These are phyloP conservation scores for Phaeosphaeriaceae sp. DNA, from an alignment of 2,329 filamentous ascomycete genomes.

Conservation along the genomic window DNA sequence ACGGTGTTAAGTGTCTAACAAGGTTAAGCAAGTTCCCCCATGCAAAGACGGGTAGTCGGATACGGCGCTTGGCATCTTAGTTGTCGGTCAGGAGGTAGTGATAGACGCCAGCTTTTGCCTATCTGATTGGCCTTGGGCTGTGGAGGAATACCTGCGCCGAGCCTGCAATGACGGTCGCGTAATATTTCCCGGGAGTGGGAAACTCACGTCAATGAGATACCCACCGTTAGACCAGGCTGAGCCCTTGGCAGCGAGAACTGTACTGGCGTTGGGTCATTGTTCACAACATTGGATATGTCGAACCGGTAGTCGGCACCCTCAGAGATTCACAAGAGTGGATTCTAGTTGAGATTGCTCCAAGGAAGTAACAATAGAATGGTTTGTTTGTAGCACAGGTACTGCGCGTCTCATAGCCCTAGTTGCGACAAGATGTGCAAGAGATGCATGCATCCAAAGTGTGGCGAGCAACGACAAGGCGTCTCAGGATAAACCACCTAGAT, in stretches of 20 bases:
- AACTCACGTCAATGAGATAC: slow-evolving; percentile 20
- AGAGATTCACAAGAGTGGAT: background rate
- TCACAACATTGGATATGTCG: background rate
- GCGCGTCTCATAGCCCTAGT: background rate
- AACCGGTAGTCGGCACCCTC: slow-evolving; percentile 4
- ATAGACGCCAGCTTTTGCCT: slow-evolving; percentile 19
- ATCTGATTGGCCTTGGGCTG: slow-evolving; percentile 26
- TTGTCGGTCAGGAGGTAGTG: slow-evolving; percentile 26
- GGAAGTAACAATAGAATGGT: background rate
- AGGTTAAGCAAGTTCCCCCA: slow-evolving; percentile 38
- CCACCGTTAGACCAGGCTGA: slow-evolving; percentile 30
- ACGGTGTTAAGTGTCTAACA: slow-evolving; percentile 30
- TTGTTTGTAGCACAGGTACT: background rate
- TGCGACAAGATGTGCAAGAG: slow-evolving; percentile 7
- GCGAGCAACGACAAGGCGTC: slow-evolving; percentile 6
- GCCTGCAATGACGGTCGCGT: slow-evolving; percentile 34
- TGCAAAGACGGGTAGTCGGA: slow-evolving; percentile 44
- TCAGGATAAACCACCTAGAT: slow-evolving; percentile 4
- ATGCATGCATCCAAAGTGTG: slow-evolving; percentile 7
- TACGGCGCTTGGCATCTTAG: slow-evolving; percentile 36
- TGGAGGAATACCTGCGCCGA: slow-evolving; percentile 31
- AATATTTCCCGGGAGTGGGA: slow-evolving; percentile 27
- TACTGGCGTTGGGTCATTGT: slow-evolving; percentile 12
- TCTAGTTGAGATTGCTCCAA: background rate
- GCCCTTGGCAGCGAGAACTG: slow-evolving; percentile 25